These are phyloP conservation scores for Cyamopsis tetragonoloba DNA, from an alignment of 306 rosid genomes.

Conservation along the genomic window DNA sequence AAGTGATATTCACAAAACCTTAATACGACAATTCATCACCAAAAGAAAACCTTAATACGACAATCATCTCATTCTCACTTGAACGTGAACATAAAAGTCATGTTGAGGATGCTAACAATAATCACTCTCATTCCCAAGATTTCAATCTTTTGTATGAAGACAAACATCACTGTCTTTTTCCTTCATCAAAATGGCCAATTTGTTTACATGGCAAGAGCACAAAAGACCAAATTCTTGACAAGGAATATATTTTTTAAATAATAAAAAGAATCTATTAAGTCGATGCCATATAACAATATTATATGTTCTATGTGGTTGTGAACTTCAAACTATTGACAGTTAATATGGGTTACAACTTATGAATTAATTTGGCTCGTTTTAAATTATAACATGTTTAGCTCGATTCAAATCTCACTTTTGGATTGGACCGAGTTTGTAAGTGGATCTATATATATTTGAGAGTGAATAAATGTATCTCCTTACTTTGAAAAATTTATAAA, in stretches of 20 bases:
- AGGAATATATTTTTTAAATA: background rate
- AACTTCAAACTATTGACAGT: background rate
- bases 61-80: constrained; percentile 25
- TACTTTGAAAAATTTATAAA: too few relatives aligned
- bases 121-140: background rate
- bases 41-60: constrained; percentile 31
- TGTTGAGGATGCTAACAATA: constrained; percentile 19
- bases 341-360: too few relatives aligned
- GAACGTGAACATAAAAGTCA: constrained; percentile 13
- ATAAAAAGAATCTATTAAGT: too few relatives aligned
- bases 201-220: background rate
- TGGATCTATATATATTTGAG: too few relatives aligned
- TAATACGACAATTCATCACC: constrained; percentile 41
- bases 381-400: too few relatives aligned
- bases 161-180: constrained; percentile 28
- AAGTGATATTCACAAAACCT: background rate
- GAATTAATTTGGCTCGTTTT: too few relatives aligned
- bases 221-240: background rate
- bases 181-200: constrained; percentile 16
- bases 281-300: background rate
- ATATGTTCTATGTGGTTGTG: background rate
- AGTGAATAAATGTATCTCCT: too few relatives aligned
- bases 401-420: too few relatives aligned
- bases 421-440: too few relatives aligned
- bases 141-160: background rate